phyloP scores from a whole-genome alignment of 139 green algal genomes.

The Chlorella sp. region DNA sequence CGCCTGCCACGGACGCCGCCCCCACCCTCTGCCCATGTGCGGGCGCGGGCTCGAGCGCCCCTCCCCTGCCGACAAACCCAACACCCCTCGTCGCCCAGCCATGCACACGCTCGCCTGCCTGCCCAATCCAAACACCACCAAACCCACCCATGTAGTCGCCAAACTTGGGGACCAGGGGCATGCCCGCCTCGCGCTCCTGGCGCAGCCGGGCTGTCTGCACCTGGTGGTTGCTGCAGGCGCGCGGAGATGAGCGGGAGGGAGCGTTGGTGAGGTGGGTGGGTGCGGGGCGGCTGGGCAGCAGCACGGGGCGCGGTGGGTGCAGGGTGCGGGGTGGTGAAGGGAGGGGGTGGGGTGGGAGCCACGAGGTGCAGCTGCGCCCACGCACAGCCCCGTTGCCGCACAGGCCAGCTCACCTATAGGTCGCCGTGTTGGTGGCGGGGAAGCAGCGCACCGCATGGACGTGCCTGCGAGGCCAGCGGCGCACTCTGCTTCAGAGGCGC shows the following conservation, averaged over 20 bases:
- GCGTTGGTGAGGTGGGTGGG: slow-evolving; percentile 58
- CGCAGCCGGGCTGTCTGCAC: slow-evolving; percentile 58
- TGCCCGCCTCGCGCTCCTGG: slow-evolving; percentile 46
- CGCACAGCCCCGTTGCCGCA: no score
- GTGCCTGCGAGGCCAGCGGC: neutral
- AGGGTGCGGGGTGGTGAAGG: neutral
- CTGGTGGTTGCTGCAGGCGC: slow-evolving; percentile 68
- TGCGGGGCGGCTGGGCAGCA: slow-evolving; percentile 47
- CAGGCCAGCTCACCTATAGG: neutral
- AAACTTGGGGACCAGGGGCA: slow-evolving; percentile 35
- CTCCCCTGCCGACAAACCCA: no score
- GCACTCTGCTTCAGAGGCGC: no score
- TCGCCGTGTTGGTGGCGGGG: neutral
- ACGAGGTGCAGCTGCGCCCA: no score
- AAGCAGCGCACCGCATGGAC: neutral
- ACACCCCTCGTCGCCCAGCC: no score
- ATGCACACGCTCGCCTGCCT: neutral
- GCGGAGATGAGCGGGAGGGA: no score
- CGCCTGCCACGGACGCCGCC: neutral
- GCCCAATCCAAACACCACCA: neutral
- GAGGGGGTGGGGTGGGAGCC: no score
- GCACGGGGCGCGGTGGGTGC: neutral
- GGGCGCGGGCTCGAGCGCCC: neutral
- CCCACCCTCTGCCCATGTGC: neutral
- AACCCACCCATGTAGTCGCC: neutral